Evolutionary conservation across 164 flowering plant genomes (phyloP).

Genomic region (Liriodendron chinense): DNA sequence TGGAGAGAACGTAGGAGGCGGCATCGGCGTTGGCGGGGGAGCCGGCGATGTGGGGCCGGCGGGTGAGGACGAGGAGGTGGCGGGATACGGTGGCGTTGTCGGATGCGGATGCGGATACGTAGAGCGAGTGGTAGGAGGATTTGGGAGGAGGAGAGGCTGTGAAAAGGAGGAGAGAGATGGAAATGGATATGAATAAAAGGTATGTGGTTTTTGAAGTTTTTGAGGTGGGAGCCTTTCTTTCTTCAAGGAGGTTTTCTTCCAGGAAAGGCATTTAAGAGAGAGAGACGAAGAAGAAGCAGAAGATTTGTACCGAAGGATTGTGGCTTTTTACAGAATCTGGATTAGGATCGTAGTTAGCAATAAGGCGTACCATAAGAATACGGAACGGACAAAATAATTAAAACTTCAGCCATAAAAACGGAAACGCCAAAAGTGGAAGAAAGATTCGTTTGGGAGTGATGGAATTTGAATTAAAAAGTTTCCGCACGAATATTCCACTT

Average conservation of each 20-base stretch:
- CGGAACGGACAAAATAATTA: too few species aligned
- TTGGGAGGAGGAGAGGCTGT: slow-evolving; percentile 22
- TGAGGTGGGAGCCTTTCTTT: neutral
- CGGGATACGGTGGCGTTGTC: slow-evolving; percentile 45
- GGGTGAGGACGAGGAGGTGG: slow-evolving; percentile 60
- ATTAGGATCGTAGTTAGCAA: too few species aligned
- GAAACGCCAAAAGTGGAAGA: too few species aligned
- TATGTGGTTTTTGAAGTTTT: slow-evolving; percentile 12
- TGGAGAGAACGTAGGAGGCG: slow-evolving; percentile 54
- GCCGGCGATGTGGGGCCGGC: slow-evolving; percentile 67
- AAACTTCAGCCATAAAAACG: too few species aligned
- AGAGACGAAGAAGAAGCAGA: too few species aligned
- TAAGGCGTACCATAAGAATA: too few species aligned
- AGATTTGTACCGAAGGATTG: too few species aligned
- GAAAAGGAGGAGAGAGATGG: slow-evolving; percentile 25
- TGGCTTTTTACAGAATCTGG: too few species aligned
- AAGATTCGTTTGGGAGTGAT: too few species aligned
- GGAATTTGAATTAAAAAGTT: too few species aligned
- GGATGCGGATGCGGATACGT: slow-evolving; percentile 33
- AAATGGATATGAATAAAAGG: slow-evolving; percentile 18
- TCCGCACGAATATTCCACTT: too few species aligned
- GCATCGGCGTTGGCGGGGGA: slow-evolving; percentile 57
- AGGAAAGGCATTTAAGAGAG: neutral
- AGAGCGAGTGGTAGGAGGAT: slow-evolving; percentile 39
- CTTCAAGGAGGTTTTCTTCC: neutral